phyloP scores from a whole-genome alignment of 805 yeast genomes.

The Ogataea trehaloabstinens region DNA sequence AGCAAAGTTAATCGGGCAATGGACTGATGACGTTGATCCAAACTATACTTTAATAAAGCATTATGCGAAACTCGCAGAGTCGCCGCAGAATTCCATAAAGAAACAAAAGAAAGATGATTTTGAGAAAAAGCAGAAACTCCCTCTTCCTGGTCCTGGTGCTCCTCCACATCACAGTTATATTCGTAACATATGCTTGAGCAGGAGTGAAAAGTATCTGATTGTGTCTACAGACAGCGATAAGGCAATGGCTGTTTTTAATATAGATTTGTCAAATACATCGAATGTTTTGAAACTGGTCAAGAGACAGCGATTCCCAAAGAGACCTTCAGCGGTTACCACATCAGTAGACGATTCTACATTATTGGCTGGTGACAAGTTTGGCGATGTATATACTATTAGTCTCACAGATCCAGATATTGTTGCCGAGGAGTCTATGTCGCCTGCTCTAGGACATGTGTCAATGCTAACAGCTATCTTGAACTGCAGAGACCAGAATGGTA shows the following conservation, averaged over 20 bases:
- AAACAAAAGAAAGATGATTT: conserved; percentile 10
- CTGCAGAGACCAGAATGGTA: conserved; percentile 37
- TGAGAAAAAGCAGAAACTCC: conserved; percentile 47
- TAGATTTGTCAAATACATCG: conserved; percentile 23
- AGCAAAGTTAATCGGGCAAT: conserved; percentile 44
- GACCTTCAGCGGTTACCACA: conserved; percentile 81
- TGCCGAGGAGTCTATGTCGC: conserved; percentile 48
- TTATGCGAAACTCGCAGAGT: conserved; percentile 28
- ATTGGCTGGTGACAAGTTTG: conserved; percentile 89
- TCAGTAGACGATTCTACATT: conserved; percentile 50
- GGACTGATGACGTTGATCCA: conserved; percentile 61
- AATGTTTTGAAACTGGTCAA: conserved; percentile 52
- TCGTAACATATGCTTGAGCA: conserved; percentile 55
- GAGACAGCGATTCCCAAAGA: conserved; percentile 80
- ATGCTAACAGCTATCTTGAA: conserved; percentile 81
- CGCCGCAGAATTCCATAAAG: background rate
- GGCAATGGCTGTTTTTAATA: conserved; percentile 62
- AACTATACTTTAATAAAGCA: conserved; percentile 45
- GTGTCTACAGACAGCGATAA: conserved; percentile 84
- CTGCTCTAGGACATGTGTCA: conserved; percentile 93
- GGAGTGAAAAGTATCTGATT: conserved; percentile 53
- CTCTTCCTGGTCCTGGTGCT: conserved; percentile 67
- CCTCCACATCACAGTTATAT: conserved; percentile 67
- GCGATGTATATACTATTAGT: conserved; percentile 78
- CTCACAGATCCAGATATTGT: conserved; percentile 37